Evolutionary conservation across 2,329 filamentous ascomycete genomes (phyloP), one percentile per base, ranked within the genome.

Genomic region (Alternaria solani): DNA sequence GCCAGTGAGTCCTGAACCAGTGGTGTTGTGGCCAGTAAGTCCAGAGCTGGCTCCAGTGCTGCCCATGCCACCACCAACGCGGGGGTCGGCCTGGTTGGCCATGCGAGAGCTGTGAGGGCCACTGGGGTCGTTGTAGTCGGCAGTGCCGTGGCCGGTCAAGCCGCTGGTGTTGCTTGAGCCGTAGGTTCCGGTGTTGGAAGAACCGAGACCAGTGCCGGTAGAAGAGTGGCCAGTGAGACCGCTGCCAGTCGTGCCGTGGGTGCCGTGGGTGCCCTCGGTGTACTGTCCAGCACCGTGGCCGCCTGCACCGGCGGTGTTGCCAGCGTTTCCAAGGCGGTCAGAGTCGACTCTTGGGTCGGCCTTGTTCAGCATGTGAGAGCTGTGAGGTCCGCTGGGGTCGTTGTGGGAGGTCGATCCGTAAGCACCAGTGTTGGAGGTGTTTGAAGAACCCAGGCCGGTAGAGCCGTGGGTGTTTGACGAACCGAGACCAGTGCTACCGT

Each of bases 331-430:
- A 49, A 78, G 74, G 9, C 72, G 67, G 51, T 79, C 69, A 16
- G 69, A 70, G 64, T 79, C 78, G 16, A 80, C 76, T 23, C 75
- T 64, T 12, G 76, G 77, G 46, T 79, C 77, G 5, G 64, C 41
- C 64, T 77, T 76, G 67, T 78, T 78, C 42, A 59, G 11, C 14
- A 39, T 7, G 28, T 53, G 47, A 25, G 57, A 60, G 32, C 25
- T 23, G 41, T 60, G 57, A 44, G 46, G 57, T 11, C 52, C 57
- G 5, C 18, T 57, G 26, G 57, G 39, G 34, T 60, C 57, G 18
- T 47, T 42, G 75, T 18, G 75, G 75, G 56, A 34, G 34, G 39
- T 46, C 28, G 56, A 42, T 20, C 75, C 76, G 18, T 52, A 25
- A 11, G 39, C 39, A 23, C 26, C 18, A 23, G 46, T 53, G 7